Conservation (phyloP, 805 yeast species). For the Lachancea sp. region DNA sequence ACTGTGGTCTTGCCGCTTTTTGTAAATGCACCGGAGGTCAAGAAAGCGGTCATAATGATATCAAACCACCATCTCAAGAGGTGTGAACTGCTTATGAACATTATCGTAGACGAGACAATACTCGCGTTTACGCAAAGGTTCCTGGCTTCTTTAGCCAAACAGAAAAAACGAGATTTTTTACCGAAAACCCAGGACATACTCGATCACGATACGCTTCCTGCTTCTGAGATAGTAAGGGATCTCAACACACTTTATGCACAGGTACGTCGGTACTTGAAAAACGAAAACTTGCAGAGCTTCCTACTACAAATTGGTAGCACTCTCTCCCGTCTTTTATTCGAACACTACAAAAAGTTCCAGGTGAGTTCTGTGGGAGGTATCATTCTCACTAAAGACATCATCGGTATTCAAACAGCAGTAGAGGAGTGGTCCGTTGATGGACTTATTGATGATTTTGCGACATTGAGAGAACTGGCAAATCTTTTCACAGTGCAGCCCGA, state of each 20-base stretch:
- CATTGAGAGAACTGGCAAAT: slow-evolving; percentile 76
- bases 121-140: slow-evolving; percentile 49
- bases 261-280: slow-evolving; percentile 35
- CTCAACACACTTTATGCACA: slow-evolving; percentile 32
- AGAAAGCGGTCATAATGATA: slow-evolving; percentile 52
- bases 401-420: slow-evolving; percentile 61
- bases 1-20: slow-evolving; percentile 73
- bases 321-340: slow-evolving; percentile 52
- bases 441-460: slow-evolving; percentile 55
- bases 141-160: slow-evolving; percentile 48
- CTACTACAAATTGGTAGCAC: slow-evolving; percentile 52
- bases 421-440: slow-evolving; percentile 62
- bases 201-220: slow-evolving; percentile 65
- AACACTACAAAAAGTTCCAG: slow-evolving; percentile 67
- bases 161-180: slow-evolving; percentile 67
- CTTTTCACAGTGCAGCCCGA: slow-evolving; percentile 81
- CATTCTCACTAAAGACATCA: slow-evolving; percentile 74
- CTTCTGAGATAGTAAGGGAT: slow-evolving; percentile 55
- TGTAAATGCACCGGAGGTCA: slow-evolving; percentile 48
- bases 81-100: slow-evolving; percentile 60
- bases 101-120: slow-evolving; percentile 54
- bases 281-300: slow-evolving; percentile 45
- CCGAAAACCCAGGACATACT: slow-evolving; percentile 38
- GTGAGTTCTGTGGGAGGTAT: slow-evolving; percentile 81
- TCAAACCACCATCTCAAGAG: slow-evolving; percentile 55